Percentiles rank a stretch among this genome's conserved stretches.
Conservation (phyloP, 169 alveolate genomes). For the Eimeria nieschulzi region DNA sequence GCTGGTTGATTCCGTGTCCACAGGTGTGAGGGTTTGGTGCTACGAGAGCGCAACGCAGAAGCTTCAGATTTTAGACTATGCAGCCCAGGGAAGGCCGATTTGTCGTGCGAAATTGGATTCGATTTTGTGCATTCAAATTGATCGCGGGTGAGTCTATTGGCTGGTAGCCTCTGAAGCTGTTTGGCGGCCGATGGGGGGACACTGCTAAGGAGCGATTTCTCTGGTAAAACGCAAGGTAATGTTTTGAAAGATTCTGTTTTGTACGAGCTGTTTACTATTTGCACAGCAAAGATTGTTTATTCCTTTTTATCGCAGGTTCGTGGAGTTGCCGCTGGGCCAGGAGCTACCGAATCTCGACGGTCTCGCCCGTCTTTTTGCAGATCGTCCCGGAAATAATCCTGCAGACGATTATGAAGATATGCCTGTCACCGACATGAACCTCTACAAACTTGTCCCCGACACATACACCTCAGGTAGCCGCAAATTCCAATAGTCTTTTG, state of each 20-base stretch:
- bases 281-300: not conserved
- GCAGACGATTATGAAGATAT: slow-evolving; percentile 46
- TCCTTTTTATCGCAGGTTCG: slow-evolving; percentile 33
- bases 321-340: slow-evolving; percentile 69
- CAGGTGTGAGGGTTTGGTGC: slow-evolving; percentile 76
- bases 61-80: slow-evolving; percentile 32
- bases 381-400: slow-evolving; percentile 28
- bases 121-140: slow-evolving; percentile 63
- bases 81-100: slow-evolving; percentile 24
- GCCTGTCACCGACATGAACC: slow-evolving; percentile 65
- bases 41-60: slow-evolving; percentile 70
- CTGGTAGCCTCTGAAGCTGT: not conserved
- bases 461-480: slow-evolving; percentile 51
- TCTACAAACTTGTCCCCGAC: slow-evolving; percentile 63
- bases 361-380: slow-evolving; percentile 53
- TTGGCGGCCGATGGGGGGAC: too few species aligned
- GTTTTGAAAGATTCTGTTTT: too few species aligned
- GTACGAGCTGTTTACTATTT: too few species aligned
- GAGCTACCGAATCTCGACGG: slow-evolving; percentile 68
- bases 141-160: slow-evolving; percentile 63
- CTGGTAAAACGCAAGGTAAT: too few species aligned
- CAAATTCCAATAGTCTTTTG: too few species aligned
- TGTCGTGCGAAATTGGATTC: slow-evolving; percentile 34
- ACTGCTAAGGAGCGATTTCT: too few species aligned
- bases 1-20: not conserved